A percentile compares a stretch with the other conserved stretches of the same genome.
These are phyloP conservation scores for Astraeus odoratus DNA, from an alignment of 768 basidiomycete species.

Conservation along the genomic window DNA sequence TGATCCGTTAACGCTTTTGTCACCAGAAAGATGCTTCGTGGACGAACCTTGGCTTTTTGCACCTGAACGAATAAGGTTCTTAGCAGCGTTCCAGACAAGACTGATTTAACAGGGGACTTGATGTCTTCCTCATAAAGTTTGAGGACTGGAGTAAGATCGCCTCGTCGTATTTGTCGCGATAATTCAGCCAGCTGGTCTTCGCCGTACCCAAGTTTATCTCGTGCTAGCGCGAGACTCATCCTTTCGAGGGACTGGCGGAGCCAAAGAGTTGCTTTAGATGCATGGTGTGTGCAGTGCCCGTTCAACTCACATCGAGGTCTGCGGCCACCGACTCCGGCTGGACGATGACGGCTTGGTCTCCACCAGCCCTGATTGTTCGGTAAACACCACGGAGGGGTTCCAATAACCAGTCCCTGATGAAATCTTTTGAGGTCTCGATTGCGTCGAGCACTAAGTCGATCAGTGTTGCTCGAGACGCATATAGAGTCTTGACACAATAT, in stretches of 20 bases:
- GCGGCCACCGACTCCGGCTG: slow-evolving; percentile 76
- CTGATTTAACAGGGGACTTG: slow-evolving; percentile 77
- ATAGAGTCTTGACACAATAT: slow-evolving; percentile 43
- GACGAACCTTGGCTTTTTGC: slow-evolving; percentile 83
- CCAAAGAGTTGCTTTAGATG: not conserved
- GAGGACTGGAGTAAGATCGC: slow-evolving; percentile 84
- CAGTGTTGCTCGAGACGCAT: slow-evolving; percentile 55
- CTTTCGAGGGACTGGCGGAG: slow-evolving; percentile 75
- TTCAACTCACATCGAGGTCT: slow-evolving; percentile 64
- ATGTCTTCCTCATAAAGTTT: slow-evolving; percentile 90
- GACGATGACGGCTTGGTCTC: slow-evolving; percentile 69
- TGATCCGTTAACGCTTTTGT: not conserved
- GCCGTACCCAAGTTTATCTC: slow-evolving; percentile 67
- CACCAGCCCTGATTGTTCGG: slow-evolving; percentile 76
- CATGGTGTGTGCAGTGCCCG: not conserved
- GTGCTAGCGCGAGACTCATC: slow-evolving; percentile 82
- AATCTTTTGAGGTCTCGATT: slow-evolving; percentile 59
- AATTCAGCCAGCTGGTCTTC: slow-evolving; percentile 59
- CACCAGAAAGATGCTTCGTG: not conserved
- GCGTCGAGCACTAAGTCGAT: slow-evolving; percentile 51
- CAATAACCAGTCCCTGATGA: slow-evolving; percentile 77
- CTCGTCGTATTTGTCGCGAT: slow-evolving; percentile 58
- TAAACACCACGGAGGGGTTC: slow-evolving; percentile 80
- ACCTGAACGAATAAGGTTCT: slow-evolving; percentile 86
- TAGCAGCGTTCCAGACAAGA: slow-evolving; percentile 71